Evolutionary conservation across 805 yeast genomes (phyloP).

Genomic region (Danielia oregonensis): DNA sequence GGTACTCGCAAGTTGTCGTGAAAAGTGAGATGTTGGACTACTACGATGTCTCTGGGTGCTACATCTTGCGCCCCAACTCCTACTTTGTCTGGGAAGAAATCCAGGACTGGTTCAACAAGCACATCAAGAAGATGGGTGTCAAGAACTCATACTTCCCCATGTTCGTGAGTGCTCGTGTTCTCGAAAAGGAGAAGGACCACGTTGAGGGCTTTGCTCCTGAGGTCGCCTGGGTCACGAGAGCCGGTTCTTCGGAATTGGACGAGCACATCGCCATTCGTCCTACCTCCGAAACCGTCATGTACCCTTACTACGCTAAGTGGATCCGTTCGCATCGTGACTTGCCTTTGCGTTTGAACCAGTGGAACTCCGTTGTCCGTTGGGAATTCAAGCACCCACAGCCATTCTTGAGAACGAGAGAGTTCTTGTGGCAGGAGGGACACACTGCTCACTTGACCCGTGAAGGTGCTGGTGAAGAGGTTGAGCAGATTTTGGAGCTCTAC

Average conservation of each 20-base stretch:
- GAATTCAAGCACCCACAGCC: slow-evolving; percentile 99
- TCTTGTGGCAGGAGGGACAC: slow-evolving; percentile 99
- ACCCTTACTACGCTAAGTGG: slow-evolving; percentile 99
- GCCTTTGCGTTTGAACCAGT: slow-evolving; percentile 94
- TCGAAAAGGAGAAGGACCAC: slow-evolving; percentile 97
- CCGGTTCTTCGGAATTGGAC: slow-evolving; percentile 90
- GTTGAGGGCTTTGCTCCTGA: slow-evolving; percentile 99
- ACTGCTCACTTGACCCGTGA: slow-evolving; percentile 88
- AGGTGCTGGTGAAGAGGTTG: slow-evolving; percentile 80
- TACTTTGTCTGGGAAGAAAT: slow-evolving; percentile 93
- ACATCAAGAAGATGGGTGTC: slow-evolving; percentile 86
- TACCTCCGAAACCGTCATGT: slow-evolving; percentile 99
- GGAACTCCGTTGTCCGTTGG: slow-evolving; percentile 99
- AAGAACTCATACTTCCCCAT: slow-evolving; percentile 96
- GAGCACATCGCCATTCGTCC: slow-evolving; percentile 99
- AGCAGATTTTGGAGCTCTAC: slow-evolving; percentile 82
- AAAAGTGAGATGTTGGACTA: slow-evolving; percentile 98
- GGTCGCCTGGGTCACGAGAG: slow-evolving; percentile 99
- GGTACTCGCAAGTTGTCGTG: slow-evolving; percentile 96
- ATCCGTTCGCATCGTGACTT: slow-evolving; percentile 96
- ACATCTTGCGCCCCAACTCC: slow-evolving; percentile 94
- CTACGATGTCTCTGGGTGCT: slow-evolving; percentile 98
- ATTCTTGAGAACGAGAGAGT: slow-evolving; percentile 96
- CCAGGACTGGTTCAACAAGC: slow-evolving; percentile 78
- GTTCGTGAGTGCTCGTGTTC: slow-evolving; percentile 90